A percentile compares a stretch with the other conserved stretches of the same genome.
These are phyloP conservation scores for Mentha longifolia DNA, from an alignment of 257 asterid genomes.

Conservation along the genomic window DNA sequence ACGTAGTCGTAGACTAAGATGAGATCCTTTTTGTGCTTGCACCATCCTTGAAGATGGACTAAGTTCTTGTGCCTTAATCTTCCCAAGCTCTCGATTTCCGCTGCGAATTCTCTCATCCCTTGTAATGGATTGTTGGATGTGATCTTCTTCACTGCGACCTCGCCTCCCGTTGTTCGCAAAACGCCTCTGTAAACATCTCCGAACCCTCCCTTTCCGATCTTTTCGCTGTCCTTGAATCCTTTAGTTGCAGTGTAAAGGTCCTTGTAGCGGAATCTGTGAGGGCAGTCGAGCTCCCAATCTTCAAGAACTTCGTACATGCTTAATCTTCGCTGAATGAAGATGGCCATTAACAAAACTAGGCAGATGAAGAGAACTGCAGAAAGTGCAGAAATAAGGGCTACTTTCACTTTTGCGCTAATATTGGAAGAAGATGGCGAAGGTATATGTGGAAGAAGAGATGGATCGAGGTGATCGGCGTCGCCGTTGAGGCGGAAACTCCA, in stretches of 20 bases:
- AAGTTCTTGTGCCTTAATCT: slow-evolving; percentile 72
- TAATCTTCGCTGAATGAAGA: slow-evolving; percentile 35
- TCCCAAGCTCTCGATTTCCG: slow-evolving; percentile 78
- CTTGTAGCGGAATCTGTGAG: slow-evolving; percentile 62
- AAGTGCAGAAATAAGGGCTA: slow-evolving; percentile 44
- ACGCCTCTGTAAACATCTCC: slow-evolving; percentile 74
- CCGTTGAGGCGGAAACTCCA: slow-evolving; percentile 74
- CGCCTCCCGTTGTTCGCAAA: slow-evolving; percentile 44
- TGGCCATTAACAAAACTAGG: slow-evolving; percentile 25
- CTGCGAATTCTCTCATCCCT: slow-evolving; percentile 79
- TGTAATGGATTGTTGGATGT: slow-evolving; percentile 52
- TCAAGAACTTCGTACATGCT: slow-evolving; percentile 48
- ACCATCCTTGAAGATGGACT: slow-evolving; percentile 86
- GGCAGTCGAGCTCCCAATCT: slow-evolving; percentile 78
- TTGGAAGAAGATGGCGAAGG: slow-evolving; percentile 26
- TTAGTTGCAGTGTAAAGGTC: slow-evolving; percentile 65
- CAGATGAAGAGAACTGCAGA: slow-evolving; percentile 42
- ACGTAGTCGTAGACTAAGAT: slow-evolving; percentile 68
- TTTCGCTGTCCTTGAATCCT: slow-evolving; percentile 60
- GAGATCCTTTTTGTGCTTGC: slow-evolving; percentile 69
- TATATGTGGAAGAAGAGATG: slow-evolving; percentile 44
- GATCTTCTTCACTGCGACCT: slow-evolving; percentile 70
- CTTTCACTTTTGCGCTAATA: slow-evolving; percentile 34
- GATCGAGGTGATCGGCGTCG: slow-evolving; percentile 42
- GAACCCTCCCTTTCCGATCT: slow-evolving; percentile 71